Conservation (phyloP, 441 rosid genomes). For the Syzygium malaccense region DNA sequence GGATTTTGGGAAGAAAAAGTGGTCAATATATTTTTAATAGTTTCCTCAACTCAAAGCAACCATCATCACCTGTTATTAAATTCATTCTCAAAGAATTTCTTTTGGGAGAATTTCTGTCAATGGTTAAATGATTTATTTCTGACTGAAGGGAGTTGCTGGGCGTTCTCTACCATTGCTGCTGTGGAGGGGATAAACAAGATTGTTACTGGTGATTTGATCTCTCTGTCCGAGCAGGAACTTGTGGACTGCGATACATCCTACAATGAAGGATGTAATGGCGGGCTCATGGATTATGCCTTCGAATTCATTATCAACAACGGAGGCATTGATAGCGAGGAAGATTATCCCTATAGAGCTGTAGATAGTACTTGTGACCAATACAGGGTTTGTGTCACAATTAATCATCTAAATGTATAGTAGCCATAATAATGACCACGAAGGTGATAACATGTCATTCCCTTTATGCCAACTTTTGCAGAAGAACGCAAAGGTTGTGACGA, state of each 20-base stretch:
- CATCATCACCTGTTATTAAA: neutral
- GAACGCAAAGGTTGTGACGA: constrained; percentile 69
- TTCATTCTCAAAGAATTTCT: neutral
- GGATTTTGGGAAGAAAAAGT: neutral
- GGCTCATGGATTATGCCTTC: constrained; percentile 9
- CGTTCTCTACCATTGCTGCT: constrained; percentile 11
- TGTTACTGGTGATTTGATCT: constrained; percentile 5
- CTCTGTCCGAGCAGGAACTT: constrained; percentile 15
- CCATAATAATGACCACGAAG: neutral
- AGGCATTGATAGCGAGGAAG: constrained; percentile 6
- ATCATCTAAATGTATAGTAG: neutral
- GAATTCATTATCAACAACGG: constrained; percentile 15
- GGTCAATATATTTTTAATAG: neutral
- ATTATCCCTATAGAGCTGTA: constrained; percentile 8
- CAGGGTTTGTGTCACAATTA: neutral
- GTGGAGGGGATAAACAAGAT: constrained; percentile 13
- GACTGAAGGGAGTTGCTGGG: constrained; percentile 15
- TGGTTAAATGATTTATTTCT: neutral
- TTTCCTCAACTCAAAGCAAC: neutral
- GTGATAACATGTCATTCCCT: neutral
- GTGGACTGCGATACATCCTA: constrained; percentile 10
- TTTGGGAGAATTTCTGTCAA: neutral
- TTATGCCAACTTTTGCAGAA: constrained; percentile 27
- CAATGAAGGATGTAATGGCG: constrained; percentile 15
- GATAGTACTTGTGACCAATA: constrained; percentile 4